Base-by-base conservation (phyloP, 106 monocot genomes). In the Dendrobium chrysotoxum region DNA sequence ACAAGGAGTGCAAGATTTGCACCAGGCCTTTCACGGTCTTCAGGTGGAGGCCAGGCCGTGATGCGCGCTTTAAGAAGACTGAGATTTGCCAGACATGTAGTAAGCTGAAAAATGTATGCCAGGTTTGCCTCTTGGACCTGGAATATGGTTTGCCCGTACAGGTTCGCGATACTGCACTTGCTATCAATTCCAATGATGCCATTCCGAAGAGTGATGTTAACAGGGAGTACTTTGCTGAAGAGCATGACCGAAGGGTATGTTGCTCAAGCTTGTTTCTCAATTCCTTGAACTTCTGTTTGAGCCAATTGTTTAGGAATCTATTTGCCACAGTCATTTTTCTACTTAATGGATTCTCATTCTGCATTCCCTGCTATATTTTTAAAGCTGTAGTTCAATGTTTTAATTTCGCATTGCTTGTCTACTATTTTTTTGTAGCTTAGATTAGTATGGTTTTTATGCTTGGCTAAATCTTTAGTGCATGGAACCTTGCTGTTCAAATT, bases 1-100 rank as follows among this genome's bases (percentile, higher is more conserved):
- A 99, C 78, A 95, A 95, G 75, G 99, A 99, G 82, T 99, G 99
- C 80, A 99, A 99, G 83, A 99, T 99, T 28, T 99, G 99, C 80
- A 91, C 95, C 2, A 79, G 99, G 18, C 99, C 99, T 15, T 99
- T 99, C 80, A 99, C 95, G 10, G 99, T 99, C 30, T 99, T 99
- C 78, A 85, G 99, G 15, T 99, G 99, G 99, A 86, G 99, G 73
- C 99, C 99, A 10, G 99, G 99, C 64, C 87, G 92, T n/a, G 92
- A 92, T 84, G 89, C 92, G 55, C 89, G 92, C 72, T 92, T 74
- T 57, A 92, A 92, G 73, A 92, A 92, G 81, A 84, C 89, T 20
- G 92, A 92, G 79, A 45, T 92, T 20, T 92, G 92, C 64, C 92
- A 92, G 78, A 92, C 92, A n/a, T 92, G 92, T 58, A 86, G 84